Conservation (phyloP, 345 rosid species). For the Syzygium aqueum region DNA sequence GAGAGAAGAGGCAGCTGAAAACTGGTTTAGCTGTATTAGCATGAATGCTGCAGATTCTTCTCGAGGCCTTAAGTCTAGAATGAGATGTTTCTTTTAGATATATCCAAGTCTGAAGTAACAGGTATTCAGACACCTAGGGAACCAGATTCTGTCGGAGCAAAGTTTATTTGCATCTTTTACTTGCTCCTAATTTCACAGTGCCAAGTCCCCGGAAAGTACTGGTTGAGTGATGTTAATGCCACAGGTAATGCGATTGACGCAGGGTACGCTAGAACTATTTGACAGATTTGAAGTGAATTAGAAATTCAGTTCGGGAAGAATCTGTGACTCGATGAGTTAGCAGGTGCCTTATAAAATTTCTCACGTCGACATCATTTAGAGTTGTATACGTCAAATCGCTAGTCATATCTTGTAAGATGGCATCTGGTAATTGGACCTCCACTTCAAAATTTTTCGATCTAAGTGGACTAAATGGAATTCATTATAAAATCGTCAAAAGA, state of each 20-base stretch:
- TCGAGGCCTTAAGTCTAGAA: background rate
- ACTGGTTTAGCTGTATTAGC: background rate
- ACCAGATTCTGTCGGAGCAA: background rate
- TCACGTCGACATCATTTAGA: too few species aligned
- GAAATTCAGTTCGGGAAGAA: background rate
- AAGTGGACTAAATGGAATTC: too few species aligned
- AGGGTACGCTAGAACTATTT: background rate
- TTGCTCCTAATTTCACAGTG: background rate
- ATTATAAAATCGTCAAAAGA: too few species aligned
- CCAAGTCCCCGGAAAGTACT: background rate
- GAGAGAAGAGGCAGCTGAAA: background rate
- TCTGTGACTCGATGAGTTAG: background rate
- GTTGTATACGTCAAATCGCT: too few species aligned
- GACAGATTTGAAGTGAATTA: background rate
- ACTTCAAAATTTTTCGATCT: too few species aligned
- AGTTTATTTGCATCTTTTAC: background rate
- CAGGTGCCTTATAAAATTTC: background rate
- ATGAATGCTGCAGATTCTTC: background rate
- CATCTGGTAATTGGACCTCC: rapidly evolving
- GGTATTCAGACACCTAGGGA: background rate
- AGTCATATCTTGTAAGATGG: too few species aligned
- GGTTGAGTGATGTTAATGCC: background rate
- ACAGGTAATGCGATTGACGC: background rate
- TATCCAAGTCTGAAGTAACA: background rate
- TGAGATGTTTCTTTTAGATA: background rate